Evolutionary conservation across 306 rosid genomes (phyloP).

Genomic region (Trifolium pratense): DNA sequence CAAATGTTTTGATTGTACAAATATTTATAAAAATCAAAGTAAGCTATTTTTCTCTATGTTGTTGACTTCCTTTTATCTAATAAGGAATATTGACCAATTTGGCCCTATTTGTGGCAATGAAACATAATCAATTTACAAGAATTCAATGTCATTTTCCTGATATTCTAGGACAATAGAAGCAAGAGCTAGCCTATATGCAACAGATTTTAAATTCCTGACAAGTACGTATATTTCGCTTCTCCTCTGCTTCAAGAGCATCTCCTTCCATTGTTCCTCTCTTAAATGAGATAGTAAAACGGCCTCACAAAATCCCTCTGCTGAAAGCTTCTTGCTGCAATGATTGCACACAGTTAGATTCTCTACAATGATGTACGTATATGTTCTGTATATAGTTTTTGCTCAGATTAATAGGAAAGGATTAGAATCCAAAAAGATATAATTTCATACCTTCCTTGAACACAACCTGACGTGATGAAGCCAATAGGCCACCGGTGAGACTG

Average conservation of each 20-base stretch:
- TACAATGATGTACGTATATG: not conserved
- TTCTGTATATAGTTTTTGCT: constrained; percentile 2
- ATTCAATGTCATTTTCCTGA: constrained; percentile 65
- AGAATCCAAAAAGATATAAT: constrained; percentile 28
- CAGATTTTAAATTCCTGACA: constrained; percentile 78
- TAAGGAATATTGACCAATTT: not conserved
- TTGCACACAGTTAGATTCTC: constrained; percentile 36
- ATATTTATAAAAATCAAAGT: not conserved
- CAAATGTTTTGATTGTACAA: not conserved
- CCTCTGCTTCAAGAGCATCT: constrained; percentile 51
- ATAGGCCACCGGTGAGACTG: constrained; percentile 78
- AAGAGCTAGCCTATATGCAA: constrained; percentile 76
- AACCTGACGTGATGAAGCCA: constrained; percentile 79
- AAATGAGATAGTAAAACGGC: constrained; percentile 61
- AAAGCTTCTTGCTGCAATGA: constrained; percentile 74
- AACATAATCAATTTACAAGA: constrained; percentile 42
- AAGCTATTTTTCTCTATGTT: not conserved
- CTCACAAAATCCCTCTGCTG: constrained; percentile 75
- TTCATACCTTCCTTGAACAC: constrained; percentile 78
- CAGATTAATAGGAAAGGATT: not conserved
- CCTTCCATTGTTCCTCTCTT: constrained; percentile 71
- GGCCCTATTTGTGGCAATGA: constrained; percentile 27
- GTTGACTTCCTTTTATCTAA: constrained; percentile 3
- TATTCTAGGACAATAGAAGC: constrained; percentile 72
- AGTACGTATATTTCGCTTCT: constrained; percentile 70